Conservation (phyloP, 129 eudicot species). For the Artemisia annua region DNA sequence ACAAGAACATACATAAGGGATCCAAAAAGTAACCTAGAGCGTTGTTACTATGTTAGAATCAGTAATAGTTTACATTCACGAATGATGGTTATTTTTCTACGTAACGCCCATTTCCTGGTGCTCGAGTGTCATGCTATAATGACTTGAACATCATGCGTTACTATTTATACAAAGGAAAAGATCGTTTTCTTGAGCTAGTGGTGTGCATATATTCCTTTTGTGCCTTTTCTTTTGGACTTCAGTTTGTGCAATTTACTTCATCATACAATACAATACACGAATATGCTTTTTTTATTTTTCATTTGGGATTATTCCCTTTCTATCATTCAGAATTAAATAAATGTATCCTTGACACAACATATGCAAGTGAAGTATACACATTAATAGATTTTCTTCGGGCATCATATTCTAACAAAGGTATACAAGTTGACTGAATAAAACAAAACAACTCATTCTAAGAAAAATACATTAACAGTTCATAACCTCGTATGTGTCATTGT, state of each 20-base stretch:
- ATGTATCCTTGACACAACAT: background rate
- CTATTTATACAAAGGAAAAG: conserved; percentile 1
- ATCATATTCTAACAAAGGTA: conserved; percentile 10
- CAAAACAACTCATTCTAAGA: background rate
- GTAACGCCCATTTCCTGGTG: conserved; percentile 9
- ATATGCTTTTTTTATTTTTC: conserved; percentile 32
- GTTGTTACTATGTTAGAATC: background rate
- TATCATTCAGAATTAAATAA: conserved; percentile 1
- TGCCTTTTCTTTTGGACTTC: conserved; percentile 13
- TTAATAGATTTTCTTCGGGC: background rate
- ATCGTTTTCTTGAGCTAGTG: conserved; percentile 24
- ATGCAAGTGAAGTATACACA: background rate
- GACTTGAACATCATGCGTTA: conserved; percentile 24
- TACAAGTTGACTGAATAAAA: background rate
- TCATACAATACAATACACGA: conserved; percentile 34
- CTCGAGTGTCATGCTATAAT: conserved; percentile 22
- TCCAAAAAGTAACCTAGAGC: conserved; percentile 24
- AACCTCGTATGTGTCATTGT: background rate
- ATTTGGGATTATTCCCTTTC: conserved; percentile 21
- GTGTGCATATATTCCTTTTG: conserved; percentile 34
- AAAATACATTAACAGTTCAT: background rate
- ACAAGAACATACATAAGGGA: conserved; percentile 64
- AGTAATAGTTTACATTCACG: background rate
- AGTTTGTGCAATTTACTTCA: conserved; percentile 27
- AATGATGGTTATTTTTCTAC: conserved; percentile 6